Conservation (phyloP, 208 protist species). For the Acanthamoeba royreba region DNA sequence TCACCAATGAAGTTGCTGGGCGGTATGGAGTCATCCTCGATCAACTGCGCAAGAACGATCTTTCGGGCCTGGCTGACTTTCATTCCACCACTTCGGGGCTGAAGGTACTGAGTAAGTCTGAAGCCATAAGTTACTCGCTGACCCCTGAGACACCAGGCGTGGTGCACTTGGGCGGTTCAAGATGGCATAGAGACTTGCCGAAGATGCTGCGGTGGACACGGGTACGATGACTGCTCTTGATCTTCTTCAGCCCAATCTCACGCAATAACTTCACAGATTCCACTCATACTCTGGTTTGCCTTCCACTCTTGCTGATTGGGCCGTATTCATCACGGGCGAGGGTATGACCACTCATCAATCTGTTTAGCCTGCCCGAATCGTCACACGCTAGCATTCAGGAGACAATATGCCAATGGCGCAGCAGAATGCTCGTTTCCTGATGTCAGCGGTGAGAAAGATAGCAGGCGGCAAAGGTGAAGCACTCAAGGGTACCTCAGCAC, state of each 20-base stretch:
- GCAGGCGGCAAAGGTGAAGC: neutral
- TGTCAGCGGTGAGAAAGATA: neutral
- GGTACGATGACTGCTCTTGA: neutral
- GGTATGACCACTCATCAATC: neutral
- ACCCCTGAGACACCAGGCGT: neutral
- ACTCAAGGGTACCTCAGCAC: neutral
- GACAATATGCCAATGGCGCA: slow-evolving; percentile 47
- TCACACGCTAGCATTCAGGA: neutral
- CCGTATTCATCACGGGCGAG: neutral
- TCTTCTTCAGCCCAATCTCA: neutral
- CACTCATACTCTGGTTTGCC: neutral
- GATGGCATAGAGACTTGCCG: slow-evolving; percentile 9
- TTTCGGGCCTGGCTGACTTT: neutral
- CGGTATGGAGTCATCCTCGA: neutral
- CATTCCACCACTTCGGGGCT: slow-evolving; percentile 32
- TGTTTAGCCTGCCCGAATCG: neutral
- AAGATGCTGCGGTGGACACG: slow-evolving; percentile 36
- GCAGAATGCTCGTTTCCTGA: slow-evolving; percentile 41
- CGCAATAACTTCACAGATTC: neutral
- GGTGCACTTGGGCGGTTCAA: neutral
- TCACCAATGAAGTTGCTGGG: neutral
- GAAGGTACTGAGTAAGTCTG: neutral
- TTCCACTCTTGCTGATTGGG: neutral
- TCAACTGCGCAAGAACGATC: neutral
- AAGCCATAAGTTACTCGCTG: neutral